Percentiles rank a stretch among this genome's conserved stretches.
Evolutionary conservation across 495 filamentous ascomycete species (phyloP).

Genomic region (Neurospora tetraspora): DNA sequence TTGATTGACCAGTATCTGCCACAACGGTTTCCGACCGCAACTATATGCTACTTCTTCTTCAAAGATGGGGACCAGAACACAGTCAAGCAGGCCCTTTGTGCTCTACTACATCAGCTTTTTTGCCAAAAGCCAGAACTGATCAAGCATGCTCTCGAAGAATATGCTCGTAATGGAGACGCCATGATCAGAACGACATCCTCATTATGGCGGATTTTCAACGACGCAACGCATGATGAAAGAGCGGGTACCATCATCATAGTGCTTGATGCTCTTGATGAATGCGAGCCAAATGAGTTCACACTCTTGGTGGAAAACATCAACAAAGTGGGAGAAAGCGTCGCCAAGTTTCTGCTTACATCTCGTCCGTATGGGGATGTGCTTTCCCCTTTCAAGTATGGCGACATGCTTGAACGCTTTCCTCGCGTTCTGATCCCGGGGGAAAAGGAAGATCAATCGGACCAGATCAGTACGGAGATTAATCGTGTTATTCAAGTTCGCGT

Average conservation of each 20-base stretch:
- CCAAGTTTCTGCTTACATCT: not conserved
- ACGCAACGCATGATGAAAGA: not conserved
- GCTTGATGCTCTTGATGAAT: not conserved
- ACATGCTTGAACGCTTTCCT: not conserved
- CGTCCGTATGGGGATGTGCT: not conserved
- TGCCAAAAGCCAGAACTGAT: not conserved
- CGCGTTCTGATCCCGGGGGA: not conserved
- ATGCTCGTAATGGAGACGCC: not conserved
- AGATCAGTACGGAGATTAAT: not conserved
- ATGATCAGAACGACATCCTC: not conserved
- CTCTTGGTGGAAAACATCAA: not conserved
- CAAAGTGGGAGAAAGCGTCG: not conserved
- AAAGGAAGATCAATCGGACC: not conserved
- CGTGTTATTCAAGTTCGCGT: not conserved
- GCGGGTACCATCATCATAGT: not conserved
- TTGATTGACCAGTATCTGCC: not conserved
- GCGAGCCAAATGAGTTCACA: not conserved
- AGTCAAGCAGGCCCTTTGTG: not conserved
- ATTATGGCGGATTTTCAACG: not conserved
- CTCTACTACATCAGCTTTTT: not conserved
- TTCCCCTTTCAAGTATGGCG: not conserved
- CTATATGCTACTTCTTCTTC: not conserved
- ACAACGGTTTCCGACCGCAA: not conserved
- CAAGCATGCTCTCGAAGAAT: not conserved
- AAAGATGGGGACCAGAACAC: not conserved